phyloP scores from a whole-genome alignment of 78 protist species.

The Speleostelium caveatum region DNA sequence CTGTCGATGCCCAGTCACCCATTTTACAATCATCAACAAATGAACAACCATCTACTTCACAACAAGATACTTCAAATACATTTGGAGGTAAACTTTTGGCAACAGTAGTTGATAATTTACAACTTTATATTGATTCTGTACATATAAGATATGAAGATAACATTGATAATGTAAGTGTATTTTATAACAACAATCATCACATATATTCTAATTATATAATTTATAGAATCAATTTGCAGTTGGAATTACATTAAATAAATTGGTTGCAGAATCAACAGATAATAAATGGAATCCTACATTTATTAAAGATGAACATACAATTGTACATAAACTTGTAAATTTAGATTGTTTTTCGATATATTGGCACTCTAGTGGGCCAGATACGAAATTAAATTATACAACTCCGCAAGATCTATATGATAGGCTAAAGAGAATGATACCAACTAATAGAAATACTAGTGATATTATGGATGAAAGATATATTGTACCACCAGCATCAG shows the following conservation, averaged over 20 bases:
- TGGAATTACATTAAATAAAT: conserved; percentile 38
- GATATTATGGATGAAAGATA: background rate
- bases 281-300: conserved; percentile 53
- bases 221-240: conserved; percentile 56
- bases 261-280: conserved; percentile 61
- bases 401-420: conserved; percentile 1
- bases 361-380: conserved; percentile 53
- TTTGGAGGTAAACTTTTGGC: conserved; percentile 55
- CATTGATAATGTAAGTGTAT: background rate
- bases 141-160: conserved; percentile 69
- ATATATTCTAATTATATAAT: background rate
- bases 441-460: background rate
- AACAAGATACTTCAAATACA: background rate
- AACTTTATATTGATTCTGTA: conserved; percentile 62
- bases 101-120: conserved; percentile 64
- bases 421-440: conserved; percentile 33
- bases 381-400: conserved; percentile 18
- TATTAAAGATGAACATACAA: conserved; percentile 41
- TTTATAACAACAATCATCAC: background rate
- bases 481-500: conserved; percentile 23
- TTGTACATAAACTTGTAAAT: conserved; percentile 44
- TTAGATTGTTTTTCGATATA: conserved; percentile 32
- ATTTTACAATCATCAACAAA: background rate
- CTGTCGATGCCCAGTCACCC: too few relatives aligned
- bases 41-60: too few relatives aligned